These are phyloP conservation scores for Malassezia brasiliensis DNA, from an alignment of 1,284 basidiomycete genomes.

Conservation along the genomic window DNA sequence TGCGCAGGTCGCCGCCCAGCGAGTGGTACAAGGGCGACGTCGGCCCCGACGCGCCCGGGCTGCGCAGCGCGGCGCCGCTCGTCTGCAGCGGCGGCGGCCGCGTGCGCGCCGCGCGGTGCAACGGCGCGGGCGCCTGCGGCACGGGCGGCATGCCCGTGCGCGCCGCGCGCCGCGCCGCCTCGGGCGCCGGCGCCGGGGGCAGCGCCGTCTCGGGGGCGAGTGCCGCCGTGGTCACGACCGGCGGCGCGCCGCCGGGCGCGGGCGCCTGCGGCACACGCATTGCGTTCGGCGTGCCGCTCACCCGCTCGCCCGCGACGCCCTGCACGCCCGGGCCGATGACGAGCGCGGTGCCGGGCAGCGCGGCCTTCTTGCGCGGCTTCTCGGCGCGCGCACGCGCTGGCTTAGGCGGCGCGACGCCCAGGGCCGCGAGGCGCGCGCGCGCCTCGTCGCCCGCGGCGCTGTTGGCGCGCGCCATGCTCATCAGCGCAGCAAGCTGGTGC, in stretches of 20 bases:
- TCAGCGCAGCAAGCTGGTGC: constrained; percentile 15
- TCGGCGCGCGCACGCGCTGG: neutral
- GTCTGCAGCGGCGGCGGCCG: neutral
- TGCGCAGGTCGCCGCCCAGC: neutral
- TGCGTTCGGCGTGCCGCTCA: neutral
- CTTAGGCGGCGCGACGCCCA: constrained; percentile 16
- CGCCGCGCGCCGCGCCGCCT: neutral
- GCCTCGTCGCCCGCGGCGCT: constrained; percentile 12
- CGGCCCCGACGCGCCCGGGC: neutral
- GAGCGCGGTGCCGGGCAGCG: constrained; percentile 31
- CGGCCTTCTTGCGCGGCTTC: constrained; percentile 2
- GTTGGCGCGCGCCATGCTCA: constrained; percentile 13
- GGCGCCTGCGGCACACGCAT: neutral
- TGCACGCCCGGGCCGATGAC: constrained; percentile 42
- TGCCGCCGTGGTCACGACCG: neutral
- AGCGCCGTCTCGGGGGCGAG: neutral
- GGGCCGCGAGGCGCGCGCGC: constrained; percentile 17
- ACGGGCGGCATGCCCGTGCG: neutral
- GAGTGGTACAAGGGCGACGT: neutral
- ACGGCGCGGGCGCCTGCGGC: neutral
- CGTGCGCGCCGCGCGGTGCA: neutral
- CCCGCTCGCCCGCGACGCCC: constrained; percentile 17
- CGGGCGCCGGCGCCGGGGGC: neutral
- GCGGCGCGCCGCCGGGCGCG: neutral
- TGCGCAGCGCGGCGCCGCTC: neutral